Evolutionary conservation across 805 yeast genomes (phyloP).

Genomic region (Limtongia smithiae): DNA sequence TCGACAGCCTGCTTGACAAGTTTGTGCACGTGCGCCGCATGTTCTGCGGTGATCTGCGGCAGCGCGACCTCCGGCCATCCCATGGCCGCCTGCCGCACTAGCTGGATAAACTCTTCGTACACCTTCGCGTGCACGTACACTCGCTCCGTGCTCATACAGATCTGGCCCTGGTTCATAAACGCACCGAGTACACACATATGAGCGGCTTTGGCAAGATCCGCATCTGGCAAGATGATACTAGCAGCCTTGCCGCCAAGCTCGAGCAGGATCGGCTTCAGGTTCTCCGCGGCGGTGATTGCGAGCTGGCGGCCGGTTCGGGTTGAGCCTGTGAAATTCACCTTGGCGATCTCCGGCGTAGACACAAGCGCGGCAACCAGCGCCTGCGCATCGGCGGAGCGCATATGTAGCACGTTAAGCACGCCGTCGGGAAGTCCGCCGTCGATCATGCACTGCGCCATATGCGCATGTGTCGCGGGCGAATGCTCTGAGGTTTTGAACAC

Average conservation of each 20-base stretch:
- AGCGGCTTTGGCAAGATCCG: constrained; percentile 62
- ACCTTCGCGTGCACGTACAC: constrained; percentile 72
- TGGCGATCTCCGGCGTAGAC: constrained; percentile 67
- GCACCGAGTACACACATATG: constrained; percentile 69
- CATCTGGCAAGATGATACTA: constrained; percentile 69
- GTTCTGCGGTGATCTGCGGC: too few species aligned
- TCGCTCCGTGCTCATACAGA: constrained; percentile 90
- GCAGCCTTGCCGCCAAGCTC: constrained; percentile 90
- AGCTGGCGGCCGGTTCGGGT: constrained; percentile 73
- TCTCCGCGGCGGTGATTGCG: constrained; percentile 65
- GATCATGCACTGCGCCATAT: constrained; percentile 56
- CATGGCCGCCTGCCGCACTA: constrained; percentile 65
- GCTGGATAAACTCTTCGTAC: constrained; percentile 65
- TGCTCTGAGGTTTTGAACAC: constrained; percentile 78
- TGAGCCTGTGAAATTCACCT: constrained; percentile 87
- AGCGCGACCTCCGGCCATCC: constrained; percentile 63
- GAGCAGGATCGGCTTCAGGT: constrained; percentile 72
- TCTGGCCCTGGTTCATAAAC: constrained; percentile 86
- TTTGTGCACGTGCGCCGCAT: constrained; percentile 46
- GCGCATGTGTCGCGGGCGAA: constrained; percentile 72
- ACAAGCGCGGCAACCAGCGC: constrained; percentile 69
- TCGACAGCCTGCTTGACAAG: constrained; percentile 49
- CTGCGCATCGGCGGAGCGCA: constrained; percentile 36
- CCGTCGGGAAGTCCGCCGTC: constrained; percentile 82
- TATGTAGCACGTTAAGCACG: constrained; percentile 61